Evolutionary conservation across 768 basidiomycete species (phyloP).

Genomic region (Xerocomellus amylosporus): DNA sequence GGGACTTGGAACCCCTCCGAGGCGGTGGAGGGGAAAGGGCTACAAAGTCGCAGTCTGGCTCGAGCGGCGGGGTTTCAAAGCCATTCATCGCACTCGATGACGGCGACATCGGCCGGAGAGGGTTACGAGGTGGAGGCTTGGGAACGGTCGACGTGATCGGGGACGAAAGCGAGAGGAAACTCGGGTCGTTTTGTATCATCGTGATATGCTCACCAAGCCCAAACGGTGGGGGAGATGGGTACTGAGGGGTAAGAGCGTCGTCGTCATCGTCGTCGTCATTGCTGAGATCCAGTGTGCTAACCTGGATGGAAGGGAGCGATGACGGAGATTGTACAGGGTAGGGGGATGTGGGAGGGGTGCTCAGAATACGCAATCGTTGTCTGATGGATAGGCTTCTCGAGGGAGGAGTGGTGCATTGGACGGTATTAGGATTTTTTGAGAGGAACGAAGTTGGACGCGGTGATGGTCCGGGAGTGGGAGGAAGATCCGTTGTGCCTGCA

Average conservation of each 20-base stretch:
- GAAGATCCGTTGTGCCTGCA: constrained; percentile 27
- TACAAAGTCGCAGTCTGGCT: constrained; percentile 38
- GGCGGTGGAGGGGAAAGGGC: constrained; percentile 69
- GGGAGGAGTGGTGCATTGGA: constrained; percentile 26
- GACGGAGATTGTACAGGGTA: constrained; percentile 27
- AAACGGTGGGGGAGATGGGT: constrained; percentile 11
- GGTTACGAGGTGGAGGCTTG: constrained; percentile 17
- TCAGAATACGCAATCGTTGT: constrained; percentile 66
- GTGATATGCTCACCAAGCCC: constrained; percentile 62
- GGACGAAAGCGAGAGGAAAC: constrained; percentile 56
- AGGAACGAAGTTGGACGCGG: constrained; percentile 35
- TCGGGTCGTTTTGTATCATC: constrained; percentile 49
- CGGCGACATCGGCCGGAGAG: constrained; percentile 28
- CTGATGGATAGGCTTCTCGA: constrained; percentile 44
- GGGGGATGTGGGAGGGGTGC: constrained; percentile 47
- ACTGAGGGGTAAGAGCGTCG: constrained; percentile 29
- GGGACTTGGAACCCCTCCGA: constrained; percentile 54
- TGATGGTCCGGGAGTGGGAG: constrained; percentile 48
- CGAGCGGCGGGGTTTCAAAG: constrained; percentile 20
- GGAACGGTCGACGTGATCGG: constrained; percentile 37
- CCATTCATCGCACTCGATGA: background rate
- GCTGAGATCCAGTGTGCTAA: constrained; percentile 27
- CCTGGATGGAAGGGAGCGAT: constrained; percentile 23
- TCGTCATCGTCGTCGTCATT: constrained; percentile 24
- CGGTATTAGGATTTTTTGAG: constrained; percentile 32